Conservation (phyloP, 2,329 filamentous ascomycete genomes). For the Alternaria rosae region DNA sequence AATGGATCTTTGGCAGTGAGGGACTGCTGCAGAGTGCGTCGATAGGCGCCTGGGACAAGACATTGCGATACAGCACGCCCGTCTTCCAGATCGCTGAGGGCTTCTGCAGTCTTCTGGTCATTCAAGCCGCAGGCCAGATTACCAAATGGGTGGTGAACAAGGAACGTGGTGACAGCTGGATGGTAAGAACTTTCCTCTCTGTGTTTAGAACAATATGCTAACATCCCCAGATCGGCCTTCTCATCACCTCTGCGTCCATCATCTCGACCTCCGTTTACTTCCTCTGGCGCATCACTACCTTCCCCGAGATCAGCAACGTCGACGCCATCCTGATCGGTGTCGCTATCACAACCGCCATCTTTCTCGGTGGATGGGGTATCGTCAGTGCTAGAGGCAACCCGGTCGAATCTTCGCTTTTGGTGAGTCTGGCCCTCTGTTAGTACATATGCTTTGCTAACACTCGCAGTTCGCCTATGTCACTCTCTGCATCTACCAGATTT, state of each 20-base stretch:
- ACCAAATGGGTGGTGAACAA: conserved; percentile 94
- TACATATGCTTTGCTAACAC: conserved; percentile 12
- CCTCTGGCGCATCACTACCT: conserved; percentile 91
- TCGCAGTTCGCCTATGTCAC: conserved; percentile 87
- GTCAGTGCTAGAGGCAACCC: conserved; percentile 92
- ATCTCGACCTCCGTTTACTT: conserved; percentile 96
- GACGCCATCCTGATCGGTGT: conserved; percentile 93
- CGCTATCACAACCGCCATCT: conserved; percentile 89
- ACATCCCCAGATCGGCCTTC: conserved; percentile 76
- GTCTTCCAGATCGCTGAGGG: conserved; percentile 94
- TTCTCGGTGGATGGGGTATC: conserved; percentile 92
- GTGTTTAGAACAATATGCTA: conserved; percentile 32
- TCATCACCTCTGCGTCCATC: conserved; percentile 86
- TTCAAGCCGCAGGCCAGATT: conserved; percentile 92
- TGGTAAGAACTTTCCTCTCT: conserved; percentile 66
- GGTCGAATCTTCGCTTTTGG: conserved; percentile 88
- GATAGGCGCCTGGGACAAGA: conserved; percentile 87
- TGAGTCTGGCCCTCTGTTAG: conserved; percentile 30
- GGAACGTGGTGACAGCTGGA: conserved; percentile 93
- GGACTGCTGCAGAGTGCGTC: conserved; percentile 81
- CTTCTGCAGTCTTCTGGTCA: conserved; percentile 94
- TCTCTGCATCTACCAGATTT: conserved; percentile 99
- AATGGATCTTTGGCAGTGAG: conserved; percentile 89
- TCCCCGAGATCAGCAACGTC: conserved; percentile 90
- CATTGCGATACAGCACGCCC: conserved; percentile 88